phyloP scores from a whole-genome alignment of 108 stramenopile genomes.

The Pseudonitzschia multiseries region DNA sequence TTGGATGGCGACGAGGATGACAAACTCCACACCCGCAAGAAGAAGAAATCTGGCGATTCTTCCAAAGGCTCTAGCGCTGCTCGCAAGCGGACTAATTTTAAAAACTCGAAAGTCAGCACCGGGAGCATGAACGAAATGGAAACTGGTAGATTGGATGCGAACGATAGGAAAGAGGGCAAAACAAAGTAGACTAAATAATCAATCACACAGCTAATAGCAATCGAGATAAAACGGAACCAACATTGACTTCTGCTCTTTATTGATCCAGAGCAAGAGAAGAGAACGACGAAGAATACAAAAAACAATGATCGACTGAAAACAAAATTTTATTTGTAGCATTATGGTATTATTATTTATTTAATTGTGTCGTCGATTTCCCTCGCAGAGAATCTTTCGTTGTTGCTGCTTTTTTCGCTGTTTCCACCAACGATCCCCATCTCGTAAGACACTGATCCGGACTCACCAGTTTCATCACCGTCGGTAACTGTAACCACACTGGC shows the following conservation, averaged over 20 bases:
- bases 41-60: not conserved
- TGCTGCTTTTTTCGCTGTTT: too few species aligned
- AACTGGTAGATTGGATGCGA: not conserved
- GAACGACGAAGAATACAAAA: too few species aligned
- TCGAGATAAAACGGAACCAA: too few species aligned
- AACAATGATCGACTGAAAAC: too few species aligned
- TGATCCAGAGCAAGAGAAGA: not conserved
- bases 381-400: too few species aligned
- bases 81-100: not conserved
- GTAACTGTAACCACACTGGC: too few species aligned
- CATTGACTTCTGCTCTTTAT: too few species aligned
- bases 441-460: too few species aligned
- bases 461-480: too few species aligned
- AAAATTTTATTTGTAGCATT: not conserved
- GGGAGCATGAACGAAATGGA: constrained; percentile 12
- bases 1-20: constrained; percentile 36
- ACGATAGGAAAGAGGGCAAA: not conserved
- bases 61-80: not conserved
- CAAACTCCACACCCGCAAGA: not conserved
- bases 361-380: not conserved
- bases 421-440: too few species aligned
- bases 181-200: constrained; percentile 26
- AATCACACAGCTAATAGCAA: not conserved
- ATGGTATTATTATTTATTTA: not conserved
- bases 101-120: not conserved